Percentiles rank a stretch among this genome's conserved stretches.
Evolutionary conservation across 495 filamentous ascomycete genomes (phyloP).

Genomic region (Podospora pseudopauciseta): DNA sequence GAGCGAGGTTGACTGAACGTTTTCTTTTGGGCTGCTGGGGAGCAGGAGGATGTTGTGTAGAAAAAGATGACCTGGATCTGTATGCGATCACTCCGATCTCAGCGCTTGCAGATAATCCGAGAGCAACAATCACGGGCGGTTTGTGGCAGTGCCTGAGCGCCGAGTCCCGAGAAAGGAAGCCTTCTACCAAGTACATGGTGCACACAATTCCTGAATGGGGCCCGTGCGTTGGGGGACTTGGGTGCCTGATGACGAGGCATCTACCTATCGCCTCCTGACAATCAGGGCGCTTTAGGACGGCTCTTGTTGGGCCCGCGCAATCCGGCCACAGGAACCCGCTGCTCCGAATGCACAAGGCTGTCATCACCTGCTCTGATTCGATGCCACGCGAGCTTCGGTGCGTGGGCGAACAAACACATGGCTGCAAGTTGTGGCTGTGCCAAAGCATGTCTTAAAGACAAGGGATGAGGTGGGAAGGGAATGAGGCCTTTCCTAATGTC

Average conservation of each 20-base stretch:
- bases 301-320: neutral
- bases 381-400: slow-evolving; percentile 11
- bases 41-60: no score
- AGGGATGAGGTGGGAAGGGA: no score
- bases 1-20: no score
- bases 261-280: neutral
- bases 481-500: no score
- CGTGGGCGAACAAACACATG: neutral
- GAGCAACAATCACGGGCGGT: neutral
- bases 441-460: neutral
- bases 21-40: no score
- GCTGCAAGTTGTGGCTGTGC: slow-evolving; percentile 5
- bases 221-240: no score
- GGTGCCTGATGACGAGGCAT: no score
- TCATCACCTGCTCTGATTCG: slow-evolving; percentile 13
- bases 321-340: slow-evolving; percentile 10
- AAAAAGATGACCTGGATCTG: no score
- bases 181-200: neutral
- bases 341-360: neutral
- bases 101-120: no score
- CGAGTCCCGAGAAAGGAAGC: neutral
- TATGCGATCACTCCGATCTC: no score
- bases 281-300: neutral
- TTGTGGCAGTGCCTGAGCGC: slow-evolving; percentile 7
- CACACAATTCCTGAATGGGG: no score